Evolutionary conservation across 108 stramenopile genomes (phyloP), one percentile per base, ranked within the genome.

Genomic region (Cylindrotheca closterium): DNA sequence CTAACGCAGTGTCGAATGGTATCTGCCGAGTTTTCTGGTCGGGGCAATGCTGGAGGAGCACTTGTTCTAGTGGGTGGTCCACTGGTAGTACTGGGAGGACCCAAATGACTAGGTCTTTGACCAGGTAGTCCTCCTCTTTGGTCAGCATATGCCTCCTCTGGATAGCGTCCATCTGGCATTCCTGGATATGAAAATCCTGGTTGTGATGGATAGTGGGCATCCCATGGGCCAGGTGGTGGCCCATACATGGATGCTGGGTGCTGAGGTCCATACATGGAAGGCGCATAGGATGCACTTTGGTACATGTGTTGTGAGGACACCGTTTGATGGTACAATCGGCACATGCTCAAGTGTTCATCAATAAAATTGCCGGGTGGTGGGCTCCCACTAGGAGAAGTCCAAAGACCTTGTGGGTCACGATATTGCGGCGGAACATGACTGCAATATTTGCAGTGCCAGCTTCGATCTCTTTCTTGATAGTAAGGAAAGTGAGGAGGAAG

Each of bases 391-490:
- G 74, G 49, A 23, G 78, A 23, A 15, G 68, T 63, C 85, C 85
- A 86, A 30, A 65, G 55, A 12, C 51, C 65, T 47, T 78, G 72
- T 28, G 63, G 65, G 23, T 80, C 81, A 24, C 85, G 67, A 51
- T 68, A 72, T 5, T 63, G 61, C 32, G 68, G 73, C 23, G 58
- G 81, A 55, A 82, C 49, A 49, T 80, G 58, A 17, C 46, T 61
- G 67, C 85, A 86, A 48, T 68, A 82, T 55, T 69, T 65, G 56
- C 85, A 86, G 17, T 68, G 63, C 81, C 81, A 82, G 21, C 74
- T 58, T 63, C 76, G 54, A 25, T 65, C 55, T 0, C 28, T 29
- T 23, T 76, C 84, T 57, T 79, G 70, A 37, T 75, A 73, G 53
- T 68, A 81, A n/a, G 84, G 80, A 62, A 77, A 79, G 50, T 70